Evolutionary conservation across 2,329 filamentous ascomycete species (phyloP).

Genomic region (Alternaria solani): DNA sequence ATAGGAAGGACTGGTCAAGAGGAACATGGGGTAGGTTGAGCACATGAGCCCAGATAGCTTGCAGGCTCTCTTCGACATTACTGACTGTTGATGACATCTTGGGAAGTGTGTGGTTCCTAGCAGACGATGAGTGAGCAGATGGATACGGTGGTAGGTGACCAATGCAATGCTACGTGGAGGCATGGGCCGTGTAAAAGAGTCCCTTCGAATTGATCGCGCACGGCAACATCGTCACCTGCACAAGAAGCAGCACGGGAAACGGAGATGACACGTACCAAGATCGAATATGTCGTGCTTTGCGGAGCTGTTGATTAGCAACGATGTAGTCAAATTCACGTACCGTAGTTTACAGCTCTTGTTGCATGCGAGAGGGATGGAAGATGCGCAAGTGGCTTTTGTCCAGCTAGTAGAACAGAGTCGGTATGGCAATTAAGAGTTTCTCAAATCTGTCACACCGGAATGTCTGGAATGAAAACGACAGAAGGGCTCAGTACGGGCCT

Average conservation of each 20-base stretch:
- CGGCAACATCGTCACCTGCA: neutral
- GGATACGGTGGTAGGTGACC: neutral
- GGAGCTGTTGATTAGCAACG: conserved; percentile 13
- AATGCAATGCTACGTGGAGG: neutral
- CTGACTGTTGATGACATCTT: conserved; percentile 15
- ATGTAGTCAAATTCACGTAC: conserved; percentile 7
- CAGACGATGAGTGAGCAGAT: neutral
- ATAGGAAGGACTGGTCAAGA: conserved; percentile 51
- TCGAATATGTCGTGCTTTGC: conserved; percentile 16
- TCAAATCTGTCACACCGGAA: conserved; percentile 11
- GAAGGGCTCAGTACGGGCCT: conserved; percentile 1
- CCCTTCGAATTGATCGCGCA: neutral
- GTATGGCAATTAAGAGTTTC: neutral
- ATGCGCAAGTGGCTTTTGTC: neutral
- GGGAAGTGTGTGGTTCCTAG: conserved; percentile 10
- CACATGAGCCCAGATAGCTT: conserved; percentile 43
- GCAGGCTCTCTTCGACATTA: conserved; percentile 30
- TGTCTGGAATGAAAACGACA: conserved; percentile 8
- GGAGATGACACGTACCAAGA: conserved; percentile 20
- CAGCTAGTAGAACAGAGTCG: neutral
- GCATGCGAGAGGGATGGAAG: neutral
- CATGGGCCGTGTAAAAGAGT: neutral
- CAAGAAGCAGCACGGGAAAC: neutral
- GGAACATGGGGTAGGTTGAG: conserved; percentile 41
- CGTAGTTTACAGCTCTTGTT: conserved; percentile 1